These are phyloP conservation scores for Bipolaris zeicola DNA, from an alignment of 2,329 filamentous ascomycete species.

Conservation along the genomic window DNA sequence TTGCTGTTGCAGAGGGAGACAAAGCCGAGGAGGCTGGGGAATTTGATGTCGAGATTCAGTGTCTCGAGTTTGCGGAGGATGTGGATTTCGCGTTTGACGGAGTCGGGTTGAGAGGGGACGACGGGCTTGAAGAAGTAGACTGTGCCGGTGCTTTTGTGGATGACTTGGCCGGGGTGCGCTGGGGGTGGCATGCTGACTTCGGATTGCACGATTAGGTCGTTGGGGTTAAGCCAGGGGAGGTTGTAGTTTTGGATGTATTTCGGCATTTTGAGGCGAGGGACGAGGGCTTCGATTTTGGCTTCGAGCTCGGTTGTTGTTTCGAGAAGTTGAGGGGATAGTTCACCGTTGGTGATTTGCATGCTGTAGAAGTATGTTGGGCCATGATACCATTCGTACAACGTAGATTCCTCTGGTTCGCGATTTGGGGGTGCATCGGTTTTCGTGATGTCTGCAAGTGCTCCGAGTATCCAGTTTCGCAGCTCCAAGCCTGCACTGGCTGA, in stretches of 20 bases:
- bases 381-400: conserved; percentile 27
- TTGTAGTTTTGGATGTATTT: conserved; percentile 26
- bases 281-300: conserved; percentile 18
- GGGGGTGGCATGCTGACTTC: conserved; percentile 25
- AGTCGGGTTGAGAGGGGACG: conserved; percentile 16
- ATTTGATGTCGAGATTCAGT: conserved; percentile 19
- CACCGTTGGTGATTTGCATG: conserved; percentile 8
- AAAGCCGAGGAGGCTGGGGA: conserved; percentile 16
- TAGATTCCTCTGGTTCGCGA: conserved; percentile 21
- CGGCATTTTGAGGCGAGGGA: conserved; percentile 20
- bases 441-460: conserved; percentile 14
- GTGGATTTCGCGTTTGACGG: conserved; percentile 25
- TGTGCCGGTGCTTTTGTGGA: conserved; percentile 1
- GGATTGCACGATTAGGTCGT: conserved; percentile 21
- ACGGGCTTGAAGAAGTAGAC: conserved; percentile 28
- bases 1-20: conserved; percentile 16
- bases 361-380: conserved; percentile 26
- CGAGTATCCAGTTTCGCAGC: conserved; percentile 23
- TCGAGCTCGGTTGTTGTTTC: conserved; percentile 17
- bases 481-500: conserved; percentile 21
- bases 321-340: conserved; percentile 9
- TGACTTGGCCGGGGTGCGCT: conserved; percentile 24
- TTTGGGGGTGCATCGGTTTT: conserved; percentile 17
- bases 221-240: conserved; percentile 22
- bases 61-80: conserved; percentile 18